Conservation (phyloP, 306 rosid species). For the Quercus cerris region DNA sequence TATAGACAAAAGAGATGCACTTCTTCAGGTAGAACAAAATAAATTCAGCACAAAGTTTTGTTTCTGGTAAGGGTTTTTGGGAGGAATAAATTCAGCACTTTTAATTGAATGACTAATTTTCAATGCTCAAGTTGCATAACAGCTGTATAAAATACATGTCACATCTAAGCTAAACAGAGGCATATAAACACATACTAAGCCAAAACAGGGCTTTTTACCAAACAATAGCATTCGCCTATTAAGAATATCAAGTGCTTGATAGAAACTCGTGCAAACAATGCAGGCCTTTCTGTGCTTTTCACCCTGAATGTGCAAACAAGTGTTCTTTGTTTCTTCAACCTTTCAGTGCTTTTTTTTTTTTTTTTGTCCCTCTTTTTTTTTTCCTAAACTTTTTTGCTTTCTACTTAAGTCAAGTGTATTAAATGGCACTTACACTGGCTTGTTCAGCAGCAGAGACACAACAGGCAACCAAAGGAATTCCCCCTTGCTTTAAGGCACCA, state of each 20-base stretch:
- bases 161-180: not conserved
- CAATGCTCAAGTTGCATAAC: not conserved
- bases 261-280: not conserved
- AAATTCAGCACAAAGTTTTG: not conserved
- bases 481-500: constrained; percentile 81
- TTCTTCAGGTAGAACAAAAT: not conserved
- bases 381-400: not conserved
- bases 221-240: not conserved
- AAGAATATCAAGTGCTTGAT: not conserved
- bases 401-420: constrained; percentile 1
- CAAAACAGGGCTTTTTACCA: not conserved
- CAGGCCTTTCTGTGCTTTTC: not conserved
- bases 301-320: not conserved
- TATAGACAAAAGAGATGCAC: not conserved
- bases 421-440: constrained; percentile 68
- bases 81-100: not conserved
- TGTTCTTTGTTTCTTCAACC: not conserved
- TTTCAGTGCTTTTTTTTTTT: not conserved
- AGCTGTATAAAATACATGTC: not conserved
- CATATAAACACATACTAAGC: not conserved
- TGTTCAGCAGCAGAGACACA: constrained; percentile 89
- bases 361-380: not conserved
- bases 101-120: not conserved
- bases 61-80: not conserved
- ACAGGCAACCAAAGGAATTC: constrained; percentile 81